These are phyloP conservation scores for Moniliophthora roreri DNA, from an alignment of 1,284 basidiomycete genomes.

Conservation along the genomic window DNA sequence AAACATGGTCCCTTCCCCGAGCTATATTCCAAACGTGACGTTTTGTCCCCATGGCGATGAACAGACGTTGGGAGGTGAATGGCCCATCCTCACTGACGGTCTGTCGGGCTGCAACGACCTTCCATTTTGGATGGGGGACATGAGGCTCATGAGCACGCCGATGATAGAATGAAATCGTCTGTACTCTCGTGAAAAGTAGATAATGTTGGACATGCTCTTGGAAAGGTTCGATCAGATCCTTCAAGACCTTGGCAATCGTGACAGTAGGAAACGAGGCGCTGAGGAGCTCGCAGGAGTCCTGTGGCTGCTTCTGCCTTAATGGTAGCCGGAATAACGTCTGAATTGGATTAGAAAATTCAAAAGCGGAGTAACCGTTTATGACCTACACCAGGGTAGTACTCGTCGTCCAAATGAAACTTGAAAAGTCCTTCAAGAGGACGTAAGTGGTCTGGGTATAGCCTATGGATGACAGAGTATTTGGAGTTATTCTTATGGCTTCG, in stretches of 20 bases:
- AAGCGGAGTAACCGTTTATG: neutral
- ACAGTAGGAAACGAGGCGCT: too few relatives aligned
- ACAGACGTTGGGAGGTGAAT: neutral
- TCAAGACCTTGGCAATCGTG: neutral
- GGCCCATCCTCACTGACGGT: neutral
- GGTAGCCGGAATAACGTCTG: constrained; percentile 42
- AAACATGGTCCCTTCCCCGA: neutral
- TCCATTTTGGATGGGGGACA: neutral
- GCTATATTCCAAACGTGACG: neutral
- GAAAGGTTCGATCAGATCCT: constrained; percentile 8
- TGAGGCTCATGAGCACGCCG: constrained; percentile 1
- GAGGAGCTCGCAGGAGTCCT: too few relatives aligned
- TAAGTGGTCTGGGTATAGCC: constrained; percentile 43
- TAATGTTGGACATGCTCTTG: constrained; percentile 5
- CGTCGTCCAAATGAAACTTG: constrained; percentile 30
- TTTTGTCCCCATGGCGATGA: neutral
- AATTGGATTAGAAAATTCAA: neutral
- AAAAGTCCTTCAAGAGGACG: constrained; percentile 35
- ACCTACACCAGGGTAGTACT: constrained; percentile 40
- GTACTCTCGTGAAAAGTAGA: constrained; percentile 10
- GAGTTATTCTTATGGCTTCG: too few relatives aligned
- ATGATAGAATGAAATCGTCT: constrained; percentile 5
- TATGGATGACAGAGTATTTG: constrained; percentile 19
- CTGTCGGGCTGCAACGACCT: constrained; percentile 1
- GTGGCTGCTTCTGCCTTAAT: too few relatives aligned